phyloP scores from a whole-genome alignment of 441 rosid species.

The Aleurites moluccanus region DNA sequence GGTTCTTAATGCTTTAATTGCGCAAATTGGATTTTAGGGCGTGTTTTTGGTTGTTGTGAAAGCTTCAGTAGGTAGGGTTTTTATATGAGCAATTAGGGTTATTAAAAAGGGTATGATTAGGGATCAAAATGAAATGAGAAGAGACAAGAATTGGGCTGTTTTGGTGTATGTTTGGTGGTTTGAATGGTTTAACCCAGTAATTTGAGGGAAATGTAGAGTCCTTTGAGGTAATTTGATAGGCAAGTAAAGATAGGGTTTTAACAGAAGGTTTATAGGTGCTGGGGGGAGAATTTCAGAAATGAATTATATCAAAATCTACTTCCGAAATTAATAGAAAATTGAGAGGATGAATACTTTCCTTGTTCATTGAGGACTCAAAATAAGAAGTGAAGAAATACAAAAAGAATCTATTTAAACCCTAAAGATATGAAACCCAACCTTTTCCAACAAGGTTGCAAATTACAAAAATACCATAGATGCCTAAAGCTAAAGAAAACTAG shows the following conservation, averaged over 20 bases:
- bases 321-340: not conserved
- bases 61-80: not conserved
- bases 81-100: not conserved
- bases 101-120: not conserved
- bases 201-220: not conserved
- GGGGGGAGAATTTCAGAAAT: no score
- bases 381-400: not conserved
- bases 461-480: not conserved
- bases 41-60: not conserved
- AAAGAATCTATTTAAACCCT: not conserved
- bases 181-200: not conserved
- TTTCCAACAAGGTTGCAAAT: not conserved
- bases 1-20: conserved; percentile 1
- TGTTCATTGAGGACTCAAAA: not conserved
- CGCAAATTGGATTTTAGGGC: not conserved
- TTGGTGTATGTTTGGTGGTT: not conserved
- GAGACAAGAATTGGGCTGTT: not conserved
- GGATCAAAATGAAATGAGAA: not conserved
- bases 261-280: not conserved
- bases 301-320: not conserved
- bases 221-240: not conserved
- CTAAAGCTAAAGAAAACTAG: not conserved
- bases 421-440: not conserved
- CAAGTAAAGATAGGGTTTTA: not conserved
- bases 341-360: not conserved